phyloP scores from a whole-genome alignment of 495 filamentous ascomycete genomes.

The Neurospora cerealis region DNA sequence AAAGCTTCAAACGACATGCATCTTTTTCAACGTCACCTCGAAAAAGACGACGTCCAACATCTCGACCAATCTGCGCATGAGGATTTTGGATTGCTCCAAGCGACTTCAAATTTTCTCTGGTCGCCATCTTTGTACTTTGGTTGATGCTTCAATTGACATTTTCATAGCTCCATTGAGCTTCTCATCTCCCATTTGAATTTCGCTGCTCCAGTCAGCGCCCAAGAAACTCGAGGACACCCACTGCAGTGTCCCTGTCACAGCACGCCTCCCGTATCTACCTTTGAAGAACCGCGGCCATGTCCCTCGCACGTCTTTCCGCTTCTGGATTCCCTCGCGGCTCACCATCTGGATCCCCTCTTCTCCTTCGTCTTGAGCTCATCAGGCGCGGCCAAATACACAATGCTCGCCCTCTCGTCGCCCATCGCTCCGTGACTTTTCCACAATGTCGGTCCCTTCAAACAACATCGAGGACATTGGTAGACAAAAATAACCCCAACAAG shows the following conservation, averaged over 20 bases:
- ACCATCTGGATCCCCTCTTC: conserved; percentile 1
- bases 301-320: not conserved
- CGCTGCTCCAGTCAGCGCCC: not conserved
- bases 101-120: not conserved
- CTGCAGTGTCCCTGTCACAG: not conserved
- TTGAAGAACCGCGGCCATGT: not conserved
- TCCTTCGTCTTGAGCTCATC: not conserved
- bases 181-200: not conserved
- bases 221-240: not conserved
- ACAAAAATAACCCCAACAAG: conserved; percentile 6
- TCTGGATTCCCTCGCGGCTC: not conserved
- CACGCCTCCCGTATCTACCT: not conserved
- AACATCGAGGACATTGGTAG: conserved; percentile 2
- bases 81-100: not conserved
- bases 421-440: not conserved
- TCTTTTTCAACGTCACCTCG: not conserved
- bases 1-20: not conserved
- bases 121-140: not conserved
- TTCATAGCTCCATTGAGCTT: not conserved
- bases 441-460: conserved; percentile 13
- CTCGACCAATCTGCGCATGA: not conserved
- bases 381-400: not conserved
- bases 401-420: not conserved
- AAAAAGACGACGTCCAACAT: not conserved
- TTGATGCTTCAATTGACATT: not conserved